Conservation (phyloP, 1,284 basidiomycete species). For the Pyrrhoderma noxium region DNA sequence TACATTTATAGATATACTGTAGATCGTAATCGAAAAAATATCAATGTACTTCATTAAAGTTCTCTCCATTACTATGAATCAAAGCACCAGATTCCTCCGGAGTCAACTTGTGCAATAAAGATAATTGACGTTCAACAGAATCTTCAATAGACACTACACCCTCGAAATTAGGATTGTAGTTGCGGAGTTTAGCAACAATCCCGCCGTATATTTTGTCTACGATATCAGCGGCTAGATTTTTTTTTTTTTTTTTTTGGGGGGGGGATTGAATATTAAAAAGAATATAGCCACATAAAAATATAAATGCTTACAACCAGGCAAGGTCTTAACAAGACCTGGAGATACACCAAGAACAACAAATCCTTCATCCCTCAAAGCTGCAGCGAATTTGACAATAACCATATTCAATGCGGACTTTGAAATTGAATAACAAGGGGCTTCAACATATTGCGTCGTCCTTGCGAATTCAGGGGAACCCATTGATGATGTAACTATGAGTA, state of each 20-base stretch:
- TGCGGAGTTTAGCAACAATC: background rate
- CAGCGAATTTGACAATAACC: conserved; percentile 21
- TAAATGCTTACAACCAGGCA: conserved; percentile 6
- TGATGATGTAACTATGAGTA: conserved; percentile 20
- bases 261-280: background rate
- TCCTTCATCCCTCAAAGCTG: conserved; percentile 19
- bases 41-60: no score
- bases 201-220: background rate
- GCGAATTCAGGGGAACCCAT: conserved; percentile 20
- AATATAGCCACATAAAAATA: background rate
- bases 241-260: no score
- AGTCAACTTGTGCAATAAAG: conserved; percentile 6
- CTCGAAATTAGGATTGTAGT: conserved; percentile 1
- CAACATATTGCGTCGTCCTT: background rate
- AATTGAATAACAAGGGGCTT: conserved; percentile 16
- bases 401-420: conserved; percentile 24
- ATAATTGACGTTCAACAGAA: conserved; percentile 1
- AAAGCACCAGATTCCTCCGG: conserved; percentile 4
- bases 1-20: no score
- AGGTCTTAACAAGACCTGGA: conserved; percentile 23
- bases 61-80: conserved; percentile 2
- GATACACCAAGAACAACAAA: conserved; percentile 20
- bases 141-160: conserved; percentile 8
- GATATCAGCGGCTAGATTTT: background rate
- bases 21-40: no score